Conservation (phyloP, 2,329 filamentous ascomycete genomes). For the Periglandula ipomoeae region DNA sequence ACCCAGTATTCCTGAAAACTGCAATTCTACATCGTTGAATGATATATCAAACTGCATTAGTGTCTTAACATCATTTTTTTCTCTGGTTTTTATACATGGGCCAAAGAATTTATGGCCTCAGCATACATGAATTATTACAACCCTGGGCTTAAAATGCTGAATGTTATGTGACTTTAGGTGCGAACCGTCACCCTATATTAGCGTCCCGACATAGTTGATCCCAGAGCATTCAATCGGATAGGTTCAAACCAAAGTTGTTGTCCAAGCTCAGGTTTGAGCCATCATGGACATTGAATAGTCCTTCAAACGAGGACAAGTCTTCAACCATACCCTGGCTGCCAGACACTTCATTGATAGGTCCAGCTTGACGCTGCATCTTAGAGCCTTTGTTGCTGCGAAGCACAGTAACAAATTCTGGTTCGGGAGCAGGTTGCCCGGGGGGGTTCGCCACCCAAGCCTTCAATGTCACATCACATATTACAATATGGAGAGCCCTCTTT, state of each 20-base stretch:
- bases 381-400: constrained; percentile 1
- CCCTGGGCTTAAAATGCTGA: no score
- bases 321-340: not conserved
- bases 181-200: no score
- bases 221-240: constrained; percentile 19
- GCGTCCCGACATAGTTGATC: constrained; percentile 12
- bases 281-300: not conserved
- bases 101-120: no score
- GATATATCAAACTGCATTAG: no score
- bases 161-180: no score
- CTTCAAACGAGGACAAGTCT: not conserved
- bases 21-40: no score
- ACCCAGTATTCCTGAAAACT: no score
- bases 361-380: not conserved
- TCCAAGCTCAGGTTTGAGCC: not conserved
- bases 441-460: constrained; percentile 22
- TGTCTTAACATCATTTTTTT: no score
- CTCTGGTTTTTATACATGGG: no score
- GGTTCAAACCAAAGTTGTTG: constrained; percentile 12
- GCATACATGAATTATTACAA: no score
- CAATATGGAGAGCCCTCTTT: constrained; percentile 18
- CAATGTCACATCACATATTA: constrained; percentile 20
- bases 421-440: constrained; percentile 3
- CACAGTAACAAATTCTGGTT: constrained; percentile 17
- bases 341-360: not conserved